These are phyloP conservation scores for Cyphellophora attinorum DNA, from an alignment of 2,329 filamentous ascomycete species.

Conservation along the genomic window DNA sequence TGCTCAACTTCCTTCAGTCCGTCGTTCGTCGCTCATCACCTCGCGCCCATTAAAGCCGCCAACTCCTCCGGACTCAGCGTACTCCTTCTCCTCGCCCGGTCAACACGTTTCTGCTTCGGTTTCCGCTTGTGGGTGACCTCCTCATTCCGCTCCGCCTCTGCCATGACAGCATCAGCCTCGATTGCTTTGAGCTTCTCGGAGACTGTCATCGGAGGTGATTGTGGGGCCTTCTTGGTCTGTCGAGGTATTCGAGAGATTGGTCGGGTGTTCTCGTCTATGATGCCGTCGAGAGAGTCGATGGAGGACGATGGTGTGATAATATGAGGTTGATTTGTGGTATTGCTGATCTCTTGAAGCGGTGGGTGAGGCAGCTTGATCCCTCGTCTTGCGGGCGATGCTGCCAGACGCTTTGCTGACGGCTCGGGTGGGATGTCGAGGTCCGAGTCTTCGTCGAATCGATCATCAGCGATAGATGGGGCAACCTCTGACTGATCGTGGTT, in stretches of 20 bases:
- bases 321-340: constrained; percentile 10
- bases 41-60: constrained; percentile 19
- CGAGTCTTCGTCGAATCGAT: constrained; percentile 6
- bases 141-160: constrained; percentile 22
- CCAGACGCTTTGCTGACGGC: constrained; percentile 9
- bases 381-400: constrained; percentile 11
- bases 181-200: constrained; percentile 33
- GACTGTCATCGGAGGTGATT: constrained; percentile 24
- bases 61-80: constrained; percentile 36
- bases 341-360: constrained; percentile 7
- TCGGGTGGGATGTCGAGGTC: constrained; percentile 10
- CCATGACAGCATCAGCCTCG: constrained; percentile 32
- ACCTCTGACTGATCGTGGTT: constrained; percentile 2
- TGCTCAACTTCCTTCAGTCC: neutral
- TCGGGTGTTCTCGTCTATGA: constrained; percentile 13
- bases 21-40: constrained; percentile 5
- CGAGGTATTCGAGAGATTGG: constrained; percentile 15
- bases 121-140: constrained; percentile 8
- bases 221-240: constrained; percentile 11
- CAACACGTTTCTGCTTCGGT: constrained; percentile 3
- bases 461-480: constrained; percentile 1
- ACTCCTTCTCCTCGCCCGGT: constrained; percentile 23
- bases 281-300: constrained; percentile 5
- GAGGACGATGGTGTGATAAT: constrained; percentile 5
- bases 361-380: constrained; percentile 13